Conservation (phyloP, 208 protist species). For the Crithidia brevicula region DNA sequence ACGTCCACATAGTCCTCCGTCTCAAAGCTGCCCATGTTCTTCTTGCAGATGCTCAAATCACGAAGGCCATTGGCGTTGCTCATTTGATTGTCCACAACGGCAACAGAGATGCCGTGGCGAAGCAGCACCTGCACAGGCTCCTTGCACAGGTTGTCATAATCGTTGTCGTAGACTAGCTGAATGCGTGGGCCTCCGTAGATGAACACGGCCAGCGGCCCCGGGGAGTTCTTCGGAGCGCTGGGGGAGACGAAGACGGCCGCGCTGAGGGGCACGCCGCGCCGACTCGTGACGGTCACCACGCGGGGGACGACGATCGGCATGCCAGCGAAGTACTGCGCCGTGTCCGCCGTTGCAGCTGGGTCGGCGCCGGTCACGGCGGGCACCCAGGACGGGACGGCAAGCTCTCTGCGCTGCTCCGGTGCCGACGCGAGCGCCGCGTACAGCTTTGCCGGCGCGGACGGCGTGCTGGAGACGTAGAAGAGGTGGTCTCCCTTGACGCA, state of each 20-base stretch:
- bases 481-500: conserved; percentile 37
- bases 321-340: conserved; percentile 20
- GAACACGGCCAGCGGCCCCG: conserved; percentile 67
- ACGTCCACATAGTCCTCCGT: conserved; percentile 84
- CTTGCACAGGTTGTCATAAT: conserved; percentile 54
- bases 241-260: conserved; percentile 69
- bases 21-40: conserved; percentile 86
- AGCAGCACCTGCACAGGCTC: conserved; percentile 68
- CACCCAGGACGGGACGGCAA: conserved; percentile 21
- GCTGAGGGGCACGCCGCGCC: conserved; percentile 73
- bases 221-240: conserved; percentile 9
- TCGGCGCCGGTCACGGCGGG: neutral
- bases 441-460: conserved; percentile 46
- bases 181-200: conserved; percentile 90
- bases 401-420: conserved; percentile 12
- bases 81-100: conserved; percentile 88
- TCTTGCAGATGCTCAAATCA: conserved; percentile 80
- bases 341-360: conserved; percentile 7
- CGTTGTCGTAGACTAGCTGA: conserved; percentile 80
- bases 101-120: conserved; percentile 75
- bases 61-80: conserved; percentile 85
- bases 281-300: conserved; percentile 64
- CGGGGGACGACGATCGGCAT: conserved; percentile 46
- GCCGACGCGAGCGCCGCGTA: conserved; percentile 35
- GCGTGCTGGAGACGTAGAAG: conserved; percentile 65